Evolutionary conservation across 2,329 filamentous ascomycete genomes (phyloP), one percentile per base, ranked within the genome.

Genomic region (Chrysosporium keratinophilum): DNA sequence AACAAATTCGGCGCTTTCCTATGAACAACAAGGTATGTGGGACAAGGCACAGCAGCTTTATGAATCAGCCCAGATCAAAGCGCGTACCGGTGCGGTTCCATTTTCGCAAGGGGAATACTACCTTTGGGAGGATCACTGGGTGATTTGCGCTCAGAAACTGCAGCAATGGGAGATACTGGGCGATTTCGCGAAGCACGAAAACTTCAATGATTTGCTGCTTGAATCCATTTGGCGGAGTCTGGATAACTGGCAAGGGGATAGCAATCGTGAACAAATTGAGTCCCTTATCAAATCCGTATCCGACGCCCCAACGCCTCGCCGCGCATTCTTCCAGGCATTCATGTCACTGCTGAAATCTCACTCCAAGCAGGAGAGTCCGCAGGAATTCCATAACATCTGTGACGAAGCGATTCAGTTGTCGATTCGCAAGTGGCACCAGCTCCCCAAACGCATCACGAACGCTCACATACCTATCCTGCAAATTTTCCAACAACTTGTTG

Each of bases 61-160:
- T 68, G 93, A 99, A 69, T 85, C 85, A 54, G 93, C 94, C 0
- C 94, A 98, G 69, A 88, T 98, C 68, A 98, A 97, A 69, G 93
- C 94, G 43, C 82, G 94, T 45, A 97, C 91, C 0, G 93, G 90
- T 50, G 88, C 91, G n/a, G 82, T 97, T 57, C 91, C 93, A 0
- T 97, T 96, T 69, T 95, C 91, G 0, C 87, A 94, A 63, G 89
- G 85, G 33, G 93, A 99, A 70, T 99, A 99, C 71, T 96, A 95
- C 81, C 79, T 99, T 1, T 99, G 93, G 93, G 93, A 99, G 71
- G 93, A 99, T 65, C 94, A 98, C 63, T 99, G 93, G 93, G 84
- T 98, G 41, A 79, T 96, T 48, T 98, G 93, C 68, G 93, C 91
- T 0, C 89, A 97, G 71, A 98, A 98, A 72, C 77, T 99, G 44